Conservation (phyloP, 768 basidiomycete genomes). For the Myochromella boudieri region DNA sequence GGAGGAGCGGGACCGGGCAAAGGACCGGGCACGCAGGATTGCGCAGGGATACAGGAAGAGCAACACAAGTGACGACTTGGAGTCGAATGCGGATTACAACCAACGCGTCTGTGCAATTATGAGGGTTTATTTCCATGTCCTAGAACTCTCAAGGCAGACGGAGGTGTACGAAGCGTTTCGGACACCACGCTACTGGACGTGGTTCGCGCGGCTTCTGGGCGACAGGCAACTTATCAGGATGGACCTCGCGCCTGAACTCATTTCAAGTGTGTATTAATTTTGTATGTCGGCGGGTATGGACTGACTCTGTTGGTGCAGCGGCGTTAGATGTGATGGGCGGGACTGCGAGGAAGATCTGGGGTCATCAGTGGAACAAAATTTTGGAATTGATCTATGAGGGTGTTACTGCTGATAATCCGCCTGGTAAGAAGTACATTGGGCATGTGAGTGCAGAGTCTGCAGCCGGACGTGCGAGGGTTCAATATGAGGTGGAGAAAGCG, state of each 20-base stretch:
- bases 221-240: slow-evolving; percentile 51
- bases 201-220: slow-evolving; percentile 63
- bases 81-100: slow-evolving; percentile 60
- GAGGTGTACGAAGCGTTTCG: slow-evolving; percentile 58
- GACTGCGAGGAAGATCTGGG: slow-evolving; percentile 64
- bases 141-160: slow-evolving; percentile 43
- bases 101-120: slow-evolving; percentile 74
- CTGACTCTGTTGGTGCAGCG: slow-evolving; percentile 37
- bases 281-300: slow-evolving; percentile 1
- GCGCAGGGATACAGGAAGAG: slow-evolving; percentile 58
- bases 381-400: slow-evolving; percentile 66
- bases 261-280: slow-evolving; percentile 55
- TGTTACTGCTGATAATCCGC: slow-evolving; percentile 51
- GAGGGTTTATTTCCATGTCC: slow-evolving; percentile 82
- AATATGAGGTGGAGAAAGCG: slow-evolving; percentile 60
- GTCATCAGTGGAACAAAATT: slow-evolving; percentile 77
- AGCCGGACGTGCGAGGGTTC: slow-evolving; percentile 62
- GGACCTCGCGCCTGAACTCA: slow-evolving; percentile 62
- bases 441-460: slow-evolving; percentile 60
- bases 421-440: slow-evolving; percentile 52
- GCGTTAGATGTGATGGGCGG: slow-evolving; percentile 71
- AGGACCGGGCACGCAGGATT: slow-evolving; percentile 39
- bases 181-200: slow-evolving; percentile 67
- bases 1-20: slow-evolving; percentile 41
- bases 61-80: slow-evolving; percentile 39